Evolutionary conservation across 306 rosid species (phyloP).

Genomic region (Canavalia ensiformis): DNA sequence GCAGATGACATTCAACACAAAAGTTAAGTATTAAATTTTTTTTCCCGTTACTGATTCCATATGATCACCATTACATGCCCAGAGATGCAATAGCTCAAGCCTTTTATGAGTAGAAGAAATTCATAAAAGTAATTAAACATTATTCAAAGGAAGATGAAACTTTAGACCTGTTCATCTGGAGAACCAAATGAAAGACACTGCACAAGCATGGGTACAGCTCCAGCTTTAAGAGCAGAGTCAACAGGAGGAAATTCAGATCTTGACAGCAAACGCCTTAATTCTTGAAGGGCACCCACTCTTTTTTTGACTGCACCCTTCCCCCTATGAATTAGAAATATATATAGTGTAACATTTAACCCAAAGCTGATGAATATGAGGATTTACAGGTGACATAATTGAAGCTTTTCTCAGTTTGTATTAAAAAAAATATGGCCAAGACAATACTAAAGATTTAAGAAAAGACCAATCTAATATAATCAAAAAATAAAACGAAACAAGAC

Average conservation of each 20-base stretch:
- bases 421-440: conserved; percentile 32
- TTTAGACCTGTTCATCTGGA: conserved; percentile 89
- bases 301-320: conserved; percentile 90
- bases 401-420: conserved; percentile 28
- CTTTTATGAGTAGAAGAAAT: not conserved
- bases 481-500: conserved; percentile 25
- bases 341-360: conserved; percentile 11
- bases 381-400: conserved; percentile 31
- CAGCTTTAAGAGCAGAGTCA: conserved; percentile 85
- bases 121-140: conserved; percentile 39
- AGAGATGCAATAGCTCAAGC: conserved; percentile 29
- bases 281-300: conserved; percentile 82
- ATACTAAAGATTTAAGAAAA: not conserved
- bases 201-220: conserved; percentile 77
- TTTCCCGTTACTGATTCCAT: conserved; percentile 23
- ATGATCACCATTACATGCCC: conserved; percentile 22
- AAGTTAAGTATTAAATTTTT: conserved; percentile 41
- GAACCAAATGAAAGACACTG: conserved; percentile 97
- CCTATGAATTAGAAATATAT: conserved; percentile 61
- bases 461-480: not conserved
- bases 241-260: conserved; percentile 91
- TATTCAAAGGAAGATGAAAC: conserved; percentile 33
- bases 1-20: conserved; percentile 55
- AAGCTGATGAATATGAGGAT: conserved; percentile 28
- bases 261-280: conserved; percentile 83